These are phyloP conservation scores for Phaeosphaeria sp. DNA, from an alignment of 2,329 filamentous ascomycete genomes.

Conservation along the genomic window DNA sequence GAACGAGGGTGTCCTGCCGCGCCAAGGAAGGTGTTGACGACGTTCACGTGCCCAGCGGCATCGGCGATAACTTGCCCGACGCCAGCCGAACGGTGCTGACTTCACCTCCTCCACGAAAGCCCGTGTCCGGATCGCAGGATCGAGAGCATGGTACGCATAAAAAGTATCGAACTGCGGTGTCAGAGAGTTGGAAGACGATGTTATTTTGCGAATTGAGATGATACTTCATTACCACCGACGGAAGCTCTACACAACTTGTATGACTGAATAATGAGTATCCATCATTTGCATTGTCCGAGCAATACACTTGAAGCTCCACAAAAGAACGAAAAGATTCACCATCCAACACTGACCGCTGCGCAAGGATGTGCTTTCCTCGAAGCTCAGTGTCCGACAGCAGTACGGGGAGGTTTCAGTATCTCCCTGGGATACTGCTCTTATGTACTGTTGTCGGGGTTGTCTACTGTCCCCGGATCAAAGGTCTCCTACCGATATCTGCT, in stretches of 20 bases:
- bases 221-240: too few relatives aligned
- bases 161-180: background rate
- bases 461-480: too few relatives aligned
- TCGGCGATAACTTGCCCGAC: constrained; percentile 4
- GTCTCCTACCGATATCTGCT: too few relatives aligned
- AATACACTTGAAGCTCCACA: background rate
- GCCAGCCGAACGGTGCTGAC: background rate
- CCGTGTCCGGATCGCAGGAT: background rate
- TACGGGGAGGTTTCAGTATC: background rate
- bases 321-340: background rate
- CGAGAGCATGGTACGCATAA: background rate
- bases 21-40: constrained; percentile 32
- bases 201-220: background rate
- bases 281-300: background rate
- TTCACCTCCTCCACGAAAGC: background rate
- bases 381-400: background rate
- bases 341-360: background rate
- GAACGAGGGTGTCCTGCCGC: constrained; percentile 17
- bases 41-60: constrained; percentile 10
- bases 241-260: background rate
- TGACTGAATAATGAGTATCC: background rate
- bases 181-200: background rate
- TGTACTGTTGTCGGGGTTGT: background rate
- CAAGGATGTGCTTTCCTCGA: background rate
- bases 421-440: background rate